phyloP scores from a whole-genome alignment of 805 yeast species.

The Sugiyamaella marilandica region DNA sequence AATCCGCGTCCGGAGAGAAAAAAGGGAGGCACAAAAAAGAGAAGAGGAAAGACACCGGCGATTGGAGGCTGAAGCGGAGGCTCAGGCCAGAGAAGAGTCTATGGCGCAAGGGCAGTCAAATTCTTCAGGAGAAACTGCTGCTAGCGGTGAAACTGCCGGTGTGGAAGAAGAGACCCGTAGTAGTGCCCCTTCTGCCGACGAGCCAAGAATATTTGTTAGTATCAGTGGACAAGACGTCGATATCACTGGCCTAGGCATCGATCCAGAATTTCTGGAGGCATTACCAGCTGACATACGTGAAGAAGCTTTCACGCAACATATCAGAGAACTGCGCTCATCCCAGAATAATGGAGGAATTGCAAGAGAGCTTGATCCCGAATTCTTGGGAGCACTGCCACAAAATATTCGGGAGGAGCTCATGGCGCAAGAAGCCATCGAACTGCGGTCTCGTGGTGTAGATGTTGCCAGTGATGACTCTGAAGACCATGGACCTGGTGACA shows the following conservation, averaged over 20 bases:
- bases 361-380: constrained; percentile 70
- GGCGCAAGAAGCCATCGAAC: constrained; percentile 24
- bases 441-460: constrained; percentile 16
- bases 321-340: constrained; percentile 57
- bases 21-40: constrained; percentile 15
- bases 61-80: constrained; percentile 27
- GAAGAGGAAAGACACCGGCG: constrained; percentile 29
- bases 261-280: constrained; percentile 84
- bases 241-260: constrained; percentile 85
- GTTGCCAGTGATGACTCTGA: constrained; percentile 16
- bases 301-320: constrained; percentile 82
- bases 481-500: constrained; percentile 16
- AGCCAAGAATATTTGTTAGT: constrained; percentile 46
- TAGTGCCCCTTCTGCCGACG: constrained; percentile 9
- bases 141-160: not conserved
- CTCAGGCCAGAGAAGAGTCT: constrained; percentile 16
- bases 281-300: constrained; percentile 90
- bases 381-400: constrained; percentile 75
- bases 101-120: not conserved
- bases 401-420: constrained; percentile 42
- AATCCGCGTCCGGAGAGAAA: constrained; percentile 10
- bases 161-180: not conserved
- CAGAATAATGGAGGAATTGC: constrained; percentile 41
- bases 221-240: constrained; percentile 79
- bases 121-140: not conserved